Evolutionary conservation across 495 filamentous ascomycete species (phyloP).

Genomic region (Xanthoparmelia taractica): DNA sequence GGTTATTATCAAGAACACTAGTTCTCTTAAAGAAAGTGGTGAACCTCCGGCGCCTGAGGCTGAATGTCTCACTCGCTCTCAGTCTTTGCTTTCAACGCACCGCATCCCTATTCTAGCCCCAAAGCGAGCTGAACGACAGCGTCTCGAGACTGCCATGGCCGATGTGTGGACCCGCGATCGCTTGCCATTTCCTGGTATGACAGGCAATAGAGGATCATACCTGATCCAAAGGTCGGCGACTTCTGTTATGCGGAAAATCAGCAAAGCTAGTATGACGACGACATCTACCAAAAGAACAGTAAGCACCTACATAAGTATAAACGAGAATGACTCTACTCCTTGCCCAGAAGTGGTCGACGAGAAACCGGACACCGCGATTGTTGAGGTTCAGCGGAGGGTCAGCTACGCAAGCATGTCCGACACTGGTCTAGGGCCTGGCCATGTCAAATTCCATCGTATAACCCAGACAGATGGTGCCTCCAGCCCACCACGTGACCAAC

Average conservation of each 20-base stretch:
- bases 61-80: constrained; percentile 56
- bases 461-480: neutral
- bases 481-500: neutral
- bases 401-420: constrained; percentile 6
- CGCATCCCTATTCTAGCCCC: constrained; percentile 54
- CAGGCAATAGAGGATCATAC: constrained; percentile 53
- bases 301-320: constrained; percentile 4
- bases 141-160: constrained; percentile 63
- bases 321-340: constrained; percentile 3
- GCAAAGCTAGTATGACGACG: constrained; percentile 59
- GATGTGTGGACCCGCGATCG: constrained; percentile 82
- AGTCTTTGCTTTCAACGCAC: constrained; percentile 59
- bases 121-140: constrained; percentile 63
- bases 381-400: neutral
- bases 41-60: constrained; percentile 29
- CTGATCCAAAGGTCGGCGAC: constrained; percentile 61
- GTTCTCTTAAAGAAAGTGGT: constrained; percentile 53
- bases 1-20: constrained; percentile 87
- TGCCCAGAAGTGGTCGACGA: neutral
- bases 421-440: neutral
- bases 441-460: constrained; percentile 2
- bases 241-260: constrained; percentile 77
- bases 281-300: constrained; percentile 43
- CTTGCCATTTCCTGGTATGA: constrained; percentile 83
- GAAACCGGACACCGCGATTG: neutral